phyloP scores from a whole-genome alignment of 108 stramenopile genomes.

The Mayamaea pseudoterrestris region DNA sequence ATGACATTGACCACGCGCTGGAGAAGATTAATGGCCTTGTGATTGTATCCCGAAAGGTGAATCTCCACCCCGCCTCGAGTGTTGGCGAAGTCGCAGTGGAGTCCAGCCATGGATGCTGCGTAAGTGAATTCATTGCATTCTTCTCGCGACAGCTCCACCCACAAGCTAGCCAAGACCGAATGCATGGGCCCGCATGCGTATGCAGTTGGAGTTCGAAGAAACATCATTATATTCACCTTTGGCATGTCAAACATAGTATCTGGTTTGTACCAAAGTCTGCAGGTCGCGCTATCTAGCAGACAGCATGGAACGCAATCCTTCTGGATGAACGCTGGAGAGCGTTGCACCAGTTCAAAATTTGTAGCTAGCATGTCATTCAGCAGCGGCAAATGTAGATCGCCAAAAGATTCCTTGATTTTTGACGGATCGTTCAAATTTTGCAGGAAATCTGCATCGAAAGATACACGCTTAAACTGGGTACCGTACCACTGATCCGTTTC shows the following conservation, averaged over 20 bases:
- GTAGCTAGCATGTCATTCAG: conserved; percentile 46
- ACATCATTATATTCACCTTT: conserved; percentile 48
- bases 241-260: conserved; percentile 66
- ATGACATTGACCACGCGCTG: conserved; percentile 30
- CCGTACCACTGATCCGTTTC: conserved; percentile 40
- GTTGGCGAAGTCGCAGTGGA: conserved; percentile 27
- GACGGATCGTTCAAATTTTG: conserved; percentile 2
- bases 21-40: conserved; percentile 59
- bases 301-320: conserved; percentile 7
- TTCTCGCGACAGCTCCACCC: conserved; percentile 32
- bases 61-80: conserved; percentile 21
- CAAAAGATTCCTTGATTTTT: conserved; percentile 9
- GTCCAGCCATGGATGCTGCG: conserved; percentile 51
- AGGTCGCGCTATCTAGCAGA: conserved; percentile 8
- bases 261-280: conserved; percentile 57
- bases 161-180: conserved; percentile 10
- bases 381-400: conserved; percentile 18
- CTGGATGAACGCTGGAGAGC: background rate
- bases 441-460: conserved; percentile 11
- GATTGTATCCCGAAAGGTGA: conserved; percentile 56
- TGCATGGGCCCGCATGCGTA: conserved; percentile 17
- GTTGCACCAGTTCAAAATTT: conserved; percentile 26
- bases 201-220: conserved; percentile 19
- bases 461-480: conserved; percentile 17
- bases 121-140: conserved; percentile 50